A percentile compares a stretch with the other conserved stretches of the same genome.
These are phyloP conservation scores for Candida montana DNA, from an alignment of 805 yeast species.

Conservation along the genomic window DNA sequence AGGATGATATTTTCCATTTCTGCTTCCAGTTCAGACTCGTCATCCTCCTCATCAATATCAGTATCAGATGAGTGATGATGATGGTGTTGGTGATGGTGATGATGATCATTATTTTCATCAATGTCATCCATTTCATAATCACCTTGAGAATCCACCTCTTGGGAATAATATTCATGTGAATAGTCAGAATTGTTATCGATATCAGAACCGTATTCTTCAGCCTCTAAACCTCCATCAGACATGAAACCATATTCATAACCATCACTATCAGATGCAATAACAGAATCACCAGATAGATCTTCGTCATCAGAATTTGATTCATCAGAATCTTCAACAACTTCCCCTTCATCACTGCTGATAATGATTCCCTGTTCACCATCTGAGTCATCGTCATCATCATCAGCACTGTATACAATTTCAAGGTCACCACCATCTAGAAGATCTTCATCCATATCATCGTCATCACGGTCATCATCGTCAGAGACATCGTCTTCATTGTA, in stretches of 20 bases:
- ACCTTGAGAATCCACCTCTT: neutral
- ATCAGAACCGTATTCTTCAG: constrained; percentile 27
- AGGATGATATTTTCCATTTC: no score
- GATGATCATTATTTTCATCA: neutral
- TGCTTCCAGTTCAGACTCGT: no score
- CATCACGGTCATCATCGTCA: constrained; percentile 31
- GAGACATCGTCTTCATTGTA: constrained; percentile 36
- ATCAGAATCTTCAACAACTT: constrained; percentile 14
- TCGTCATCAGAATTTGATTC: constrained; percentile 12
- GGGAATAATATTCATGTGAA: constrained; percentile 17
- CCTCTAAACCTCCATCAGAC: constrained; percentile 10
- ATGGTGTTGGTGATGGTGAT: neutral
- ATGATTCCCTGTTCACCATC: constrained; percentile 29
- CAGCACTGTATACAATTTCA: constrained; percentile 30
- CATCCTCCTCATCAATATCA: constrained; percentile 6
- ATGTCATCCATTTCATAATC: constrained; percentile 18
- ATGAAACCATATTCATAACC: constrained; percentile 10
- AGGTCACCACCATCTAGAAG: constrained; percentile 18
- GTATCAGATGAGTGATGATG: neutral
- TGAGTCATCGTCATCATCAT: constrained; percentile 29
- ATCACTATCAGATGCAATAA: constrained; percentile 13
- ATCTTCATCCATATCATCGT: constrained; percentile 22
- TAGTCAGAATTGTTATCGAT: constrained; percentile 12
- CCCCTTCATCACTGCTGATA: constrained; percentile 26
- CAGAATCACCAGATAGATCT: constrained; percentile 17